These are phyloP conservation scores for Penicillium griseofulvum DNA, from an alignment of 2,329 filamentous ascomycete genomes.

Conservation along the genomic window DNA sequence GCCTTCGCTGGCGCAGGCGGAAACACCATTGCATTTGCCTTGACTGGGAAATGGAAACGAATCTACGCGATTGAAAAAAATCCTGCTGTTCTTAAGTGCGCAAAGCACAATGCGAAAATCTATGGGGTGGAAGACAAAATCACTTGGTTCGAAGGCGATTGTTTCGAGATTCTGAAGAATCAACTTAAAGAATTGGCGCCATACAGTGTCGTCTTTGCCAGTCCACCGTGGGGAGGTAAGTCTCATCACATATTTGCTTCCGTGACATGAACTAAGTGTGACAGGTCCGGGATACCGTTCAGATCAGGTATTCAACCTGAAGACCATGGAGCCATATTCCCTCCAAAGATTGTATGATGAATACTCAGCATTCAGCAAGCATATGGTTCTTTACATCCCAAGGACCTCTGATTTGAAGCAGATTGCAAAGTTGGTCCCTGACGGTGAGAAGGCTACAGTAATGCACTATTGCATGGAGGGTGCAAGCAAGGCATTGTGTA, in stretches of 20 bases:
- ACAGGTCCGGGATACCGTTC: constrained; percentile 62
- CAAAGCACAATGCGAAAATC: constrained; percentile 83
- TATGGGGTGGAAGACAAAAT: constrained; percentile 78
- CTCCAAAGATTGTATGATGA: constrained; percentile 61
- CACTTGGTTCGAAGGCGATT: constrained; percentile 83
- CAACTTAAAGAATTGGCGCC: constrained; percentile 49
- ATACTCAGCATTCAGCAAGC: constrained; percentile 53
- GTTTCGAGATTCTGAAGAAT: constrained; percentile 67
- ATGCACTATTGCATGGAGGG: constrained; percentile 91
- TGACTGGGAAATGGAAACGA: constrained; percentile 72
- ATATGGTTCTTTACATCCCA: constrained; percentile 76
- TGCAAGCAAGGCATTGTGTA: constrained; percentile 73
- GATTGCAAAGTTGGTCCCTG: constrained; percentile 57
- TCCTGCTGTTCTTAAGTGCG: constrained; percentile 75
- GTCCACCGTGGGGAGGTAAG: constrained; percentile 71
- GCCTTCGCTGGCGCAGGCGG: constrained; percentile 89
- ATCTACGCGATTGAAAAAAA: constrained; percentile 90
- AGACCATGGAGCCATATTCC: constrained; percentile 84
- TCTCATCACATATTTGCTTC: not conserved
- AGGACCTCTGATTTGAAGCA: constrained; percentile 80
- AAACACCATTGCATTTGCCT: constrained; percentile 92
- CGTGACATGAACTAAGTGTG: constrained; percentile 1
- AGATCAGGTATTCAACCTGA: constrained; percentile 74
- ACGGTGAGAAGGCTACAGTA: constrained; percentile 63
- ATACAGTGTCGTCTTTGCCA: constrained; percentile 65